A percentile compares a stretch with the other conserved stretches of the same genome.
Evolutionary conservation across 768 basidiomycete species (phyloP).

Genomic region (Phylloporus scabripes): DNA sequence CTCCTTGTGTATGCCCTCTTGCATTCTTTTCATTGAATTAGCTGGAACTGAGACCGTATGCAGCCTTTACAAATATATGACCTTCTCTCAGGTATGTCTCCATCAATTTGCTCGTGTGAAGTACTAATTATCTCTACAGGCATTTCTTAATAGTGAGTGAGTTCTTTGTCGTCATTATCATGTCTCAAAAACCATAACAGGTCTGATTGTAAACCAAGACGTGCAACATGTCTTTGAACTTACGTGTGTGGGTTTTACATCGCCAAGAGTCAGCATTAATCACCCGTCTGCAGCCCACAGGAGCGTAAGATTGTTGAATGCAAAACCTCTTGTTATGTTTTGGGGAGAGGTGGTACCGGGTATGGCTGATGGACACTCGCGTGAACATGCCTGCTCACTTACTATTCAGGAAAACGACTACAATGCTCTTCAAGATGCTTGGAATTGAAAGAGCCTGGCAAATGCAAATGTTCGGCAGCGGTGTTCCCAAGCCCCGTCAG

Average conservation of each 20-base stretch:
- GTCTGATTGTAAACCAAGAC: slow-evolving; percentile 22
- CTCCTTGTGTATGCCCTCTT: too few species aligned
- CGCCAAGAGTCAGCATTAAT: slow-evolving; percentile 12
- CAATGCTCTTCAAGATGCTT: neutral
- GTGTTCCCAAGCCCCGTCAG: slow-evolving; percentile 50
- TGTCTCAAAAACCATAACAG: neutral
- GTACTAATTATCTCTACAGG: slow-evolving; percentile 23
- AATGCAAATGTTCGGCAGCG: slow-evolving; percentile 4
- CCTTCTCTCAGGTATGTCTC: slow-evolving; percentile 25
- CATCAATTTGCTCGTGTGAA: slow-evolving; percentile 32
- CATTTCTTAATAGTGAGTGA: slow-evolving; percentile 18
- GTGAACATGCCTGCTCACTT: too few species aligned
- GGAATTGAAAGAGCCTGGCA: too few species aligned
- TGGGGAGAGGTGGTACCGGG: slow-evolving; percentile 74
- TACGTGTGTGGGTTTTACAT: neutral
- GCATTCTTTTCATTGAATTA: too few species aligned
- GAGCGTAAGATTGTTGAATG: slow-evolving; percentile 61
- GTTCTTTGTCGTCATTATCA: neutral
- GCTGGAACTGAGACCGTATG: slow-evolving; percentile 37
- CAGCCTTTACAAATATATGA: slow-evolving; percentile 31
- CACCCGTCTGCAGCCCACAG: slow-evolving; percentile 27
- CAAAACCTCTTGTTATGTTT: slow-evolving; percentile 54
- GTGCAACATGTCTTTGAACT: slow-evolving; percentile 23
- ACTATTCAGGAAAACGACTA: too few species aligned
- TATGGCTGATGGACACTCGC: slow-evolving; percentile 20